These are phyloP conservation scores for Solanum virginianum DNA, from an alignment of 257 asterid genomes.

Conservation along the genomic window DNA sequence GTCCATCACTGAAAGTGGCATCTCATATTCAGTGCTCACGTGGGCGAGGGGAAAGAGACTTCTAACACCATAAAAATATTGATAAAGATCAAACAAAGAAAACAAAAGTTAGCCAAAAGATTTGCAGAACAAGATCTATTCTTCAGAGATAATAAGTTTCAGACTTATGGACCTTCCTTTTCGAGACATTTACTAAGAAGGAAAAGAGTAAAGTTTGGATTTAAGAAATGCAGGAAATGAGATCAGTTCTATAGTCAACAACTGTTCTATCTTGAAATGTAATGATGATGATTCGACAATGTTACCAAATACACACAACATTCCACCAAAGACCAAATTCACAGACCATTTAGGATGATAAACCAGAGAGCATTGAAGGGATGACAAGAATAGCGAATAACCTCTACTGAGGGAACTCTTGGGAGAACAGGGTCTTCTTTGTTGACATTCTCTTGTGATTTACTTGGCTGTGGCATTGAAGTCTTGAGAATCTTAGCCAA, in stretches of 20 bases:
- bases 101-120: neutral
- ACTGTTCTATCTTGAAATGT: neutral
- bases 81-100: neutral
- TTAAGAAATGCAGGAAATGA: neutral
- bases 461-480: conserved; percentile 22
- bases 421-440: conserved; percentile 4
- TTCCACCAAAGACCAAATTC: neutral
- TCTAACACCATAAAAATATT: neutral
- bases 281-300: neutral
- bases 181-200: neutral
- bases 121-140: neutral
- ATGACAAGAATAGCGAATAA: neutral
- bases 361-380: neutral
- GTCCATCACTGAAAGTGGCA: neutral
- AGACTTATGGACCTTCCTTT: neutral
- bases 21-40: neutral
- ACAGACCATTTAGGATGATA: neutral
- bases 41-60: neutral
- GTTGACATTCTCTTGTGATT: conserved; percentile 15
- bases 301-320: neutral
- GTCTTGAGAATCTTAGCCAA: conserved; percentile 43
- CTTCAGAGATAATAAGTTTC: neutral
- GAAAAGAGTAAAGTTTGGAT: neutral
- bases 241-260: neutral
- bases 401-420: conserved; percentile 24